These are phyloP conservation scores for Fusarium sp. DNA, from an alignment of 2,329 filamentous ascomycete genomes.

Conservation along the genomic window DNA sequence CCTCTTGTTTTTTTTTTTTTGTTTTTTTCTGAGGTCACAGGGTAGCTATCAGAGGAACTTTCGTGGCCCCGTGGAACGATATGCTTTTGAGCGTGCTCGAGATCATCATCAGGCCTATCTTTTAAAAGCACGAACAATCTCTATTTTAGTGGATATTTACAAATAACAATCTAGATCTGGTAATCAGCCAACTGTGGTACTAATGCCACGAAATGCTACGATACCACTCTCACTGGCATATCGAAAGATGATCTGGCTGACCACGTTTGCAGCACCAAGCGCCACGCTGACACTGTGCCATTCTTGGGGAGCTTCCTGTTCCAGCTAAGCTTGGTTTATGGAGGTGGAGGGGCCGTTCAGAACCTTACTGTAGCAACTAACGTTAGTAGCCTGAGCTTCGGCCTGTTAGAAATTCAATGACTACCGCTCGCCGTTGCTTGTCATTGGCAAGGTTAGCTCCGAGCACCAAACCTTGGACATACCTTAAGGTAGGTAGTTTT, in stretches of 20 bases:
- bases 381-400: conserved; percentile 21
- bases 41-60: conserved; percentile 12
- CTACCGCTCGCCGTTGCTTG: conserved; percentile 17
- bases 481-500: conserved; percentile 9
- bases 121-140: background rate
- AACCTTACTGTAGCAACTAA: conserved; percentile 30
- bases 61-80: conserved; percentile 12
- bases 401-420: background rate
- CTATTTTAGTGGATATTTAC: background rate
- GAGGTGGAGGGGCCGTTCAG: conserved; percentile 11
- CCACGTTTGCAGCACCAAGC: background rate
- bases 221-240: conserved; percentile 12
- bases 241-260: conserved; percentile 1
- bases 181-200: background rate
- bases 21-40: too few relatives aligned
- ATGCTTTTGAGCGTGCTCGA: background rate
- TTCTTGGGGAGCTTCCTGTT: conserved; percentile 40
- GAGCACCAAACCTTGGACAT: conserved; percentile 9
- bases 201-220: conserved; percentile 27
- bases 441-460: conserved; percentile 29
- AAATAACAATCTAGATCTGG: background rate
- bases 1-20: conserved; percentile 4
- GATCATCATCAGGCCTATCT: background rate
- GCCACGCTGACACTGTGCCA: conserved; percentile 35
- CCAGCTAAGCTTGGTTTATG: conserved; percentile 24